Evolutionary conservation across 306 rosid genomes (phyloP), one percentile per base, ranked within the genome.

Genomic region (Rosa chinensis): DNA sequence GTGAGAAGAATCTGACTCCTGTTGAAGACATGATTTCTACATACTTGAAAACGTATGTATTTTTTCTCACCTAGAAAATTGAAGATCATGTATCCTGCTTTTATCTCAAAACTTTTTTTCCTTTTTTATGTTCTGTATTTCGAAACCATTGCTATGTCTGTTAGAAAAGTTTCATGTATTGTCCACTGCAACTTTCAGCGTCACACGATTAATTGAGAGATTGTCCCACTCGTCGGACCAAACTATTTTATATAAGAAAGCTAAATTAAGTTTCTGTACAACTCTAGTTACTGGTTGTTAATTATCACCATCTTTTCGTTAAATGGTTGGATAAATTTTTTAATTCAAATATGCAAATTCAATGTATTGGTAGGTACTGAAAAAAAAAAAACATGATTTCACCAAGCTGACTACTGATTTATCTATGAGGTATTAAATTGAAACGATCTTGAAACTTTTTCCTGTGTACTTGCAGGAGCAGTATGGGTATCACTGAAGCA

Each of bases 401-500:
- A 35, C 45, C 70, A 32, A 13, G 28, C 6, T 64, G 17, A 12
- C 43, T 37, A 32, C 44, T 35, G 35, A n/a, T 56, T 25, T 40
- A 56, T 59, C 16, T 43, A 5, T 9, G 25, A 56, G 56, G 42
- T 43, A 44, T 59, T 43, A 35, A 43, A 58, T 66, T 70, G 81
- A 77, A 44, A 66, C 8, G 53, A 45, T 43, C 70, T 77, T 68
- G 17, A 62, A 52, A 32, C 5, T 1, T 67, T 63, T 80, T 66
- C 62, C 13, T 49, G 39, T 79, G 78, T 71, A 70, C 58, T 52
- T 43, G 44, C 89, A 91, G 99, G 92, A 87, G 44, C 69, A 63
- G 91, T 81, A 75, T 84, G 83, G 99, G 94, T 48, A 93, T 95
- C 78, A 91, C 97, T 12, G 99, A 93, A 82, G 93, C 99, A 48